Base-by-base conservation (phyloP, 176 grass and related monocot species). In the Raddia distichophylla region DNA sequence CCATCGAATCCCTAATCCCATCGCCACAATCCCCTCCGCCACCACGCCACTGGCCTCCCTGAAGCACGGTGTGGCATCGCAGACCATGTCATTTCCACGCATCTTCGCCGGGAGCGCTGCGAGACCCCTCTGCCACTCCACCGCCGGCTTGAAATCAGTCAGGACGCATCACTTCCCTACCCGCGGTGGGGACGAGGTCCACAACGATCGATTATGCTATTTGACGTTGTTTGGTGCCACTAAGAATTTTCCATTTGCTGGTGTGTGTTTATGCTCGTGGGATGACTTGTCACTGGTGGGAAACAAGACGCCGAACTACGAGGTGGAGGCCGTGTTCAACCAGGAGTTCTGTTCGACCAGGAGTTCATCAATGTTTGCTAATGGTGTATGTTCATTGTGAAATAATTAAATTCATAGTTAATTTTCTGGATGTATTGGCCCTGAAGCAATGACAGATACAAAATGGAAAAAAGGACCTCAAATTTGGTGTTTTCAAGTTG, bases 331-430 rank as follows among this genome's bases (percentile, higher is more conserved):
- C 11, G 87, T 94, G 48, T 94, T 94, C 74, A 87, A 94, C 74
- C 93, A 94, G 81, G 93, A 90, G 70, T 96, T 93, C 83, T 94
- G 48, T 94, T 94, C 74, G 89, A 94, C 74, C 93, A 94, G 81
- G 93, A 90, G 70, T 96, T 93, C 83, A 87, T 90, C 53, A 84
- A 92, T 18, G 90, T 57, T 55, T 72, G 59, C 47, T 76, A 58
- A 17, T 27, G 6, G 37, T 18, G 40, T 56, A 4, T 55, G 34
- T 45, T 74, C 48, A 50, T 8, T 51, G 35, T 3, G 37, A 40
- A 9, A 51, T 52, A 71, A 8, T 48, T 48, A 46, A 44, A 34
- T 49, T 77, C 44, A 32, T 77, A 52, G 4, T 53, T 40, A 40
- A 40, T 40, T 42, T 43, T 77, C 18, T 40, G 3, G 5, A 44